Percentiles rank a stretch among this genome's conserved stretches.
These are phyloP conservation scores for Meyerozyma athensensis DNA, from an alignment of 1,139 yeast genomes.

Conservation along the genomic window DNA sequence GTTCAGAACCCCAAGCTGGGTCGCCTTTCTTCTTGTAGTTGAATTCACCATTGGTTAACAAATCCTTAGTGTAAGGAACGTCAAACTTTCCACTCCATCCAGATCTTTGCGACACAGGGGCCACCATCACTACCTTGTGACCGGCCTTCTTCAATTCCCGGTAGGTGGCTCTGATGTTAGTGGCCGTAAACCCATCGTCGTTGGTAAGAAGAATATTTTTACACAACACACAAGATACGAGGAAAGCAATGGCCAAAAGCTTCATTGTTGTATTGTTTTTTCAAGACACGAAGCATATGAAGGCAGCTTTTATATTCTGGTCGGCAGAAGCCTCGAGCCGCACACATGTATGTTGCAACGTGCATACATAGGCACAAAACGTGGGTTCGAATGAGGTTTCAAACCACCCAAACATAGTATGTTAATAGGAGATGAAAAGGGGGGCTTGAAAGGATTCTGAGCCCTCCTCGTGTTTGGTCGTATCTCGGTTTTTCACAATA, in stretches of 20 bases:
- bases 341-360: not conserved
- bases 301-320: not conserved
- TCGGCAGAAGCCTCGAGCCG: constrained; percentile 3
- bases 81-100: constrained; percentile 28
- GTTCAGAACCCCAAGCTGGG: constrained; percentile 47
- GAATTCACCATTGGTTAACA: constrained; percentile 41
- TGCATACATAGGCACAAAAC: not conserved
- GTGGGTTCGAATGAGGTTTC: not conserved
- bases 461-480: not conserved
- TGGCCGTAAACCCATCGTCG: constrained; percentile 29
- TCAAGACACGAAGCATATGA: not conserved
- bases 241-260: constrained; percentile 1
- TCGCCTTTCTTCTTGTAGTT: constrained; percentile 37
- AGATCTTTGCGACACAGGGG: constrained; percentile 29
- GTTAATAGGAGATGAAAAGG: not conserved
- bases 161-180: constrained; percentile 31
- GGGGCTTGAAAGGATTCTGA: not conserved
- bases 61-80: constrained; percentile 30
- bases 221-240: constrained; percentile 6
- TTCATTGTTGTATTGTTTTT: constrained; percentile 1
- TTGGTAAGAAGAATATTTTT: constrained; percentile 29
- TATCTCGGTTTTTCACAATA: not conserved
- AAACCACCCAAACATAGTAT: not conserved
- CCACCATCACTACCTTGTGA: constrained; percentile 28
- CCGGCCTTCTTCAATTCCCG: constrained; percentile 24